phyloP scores from a whole-genome alignment of 1,284 basidiomycete species.

The Ceratorhiza oryzae-sativae region DNA sequence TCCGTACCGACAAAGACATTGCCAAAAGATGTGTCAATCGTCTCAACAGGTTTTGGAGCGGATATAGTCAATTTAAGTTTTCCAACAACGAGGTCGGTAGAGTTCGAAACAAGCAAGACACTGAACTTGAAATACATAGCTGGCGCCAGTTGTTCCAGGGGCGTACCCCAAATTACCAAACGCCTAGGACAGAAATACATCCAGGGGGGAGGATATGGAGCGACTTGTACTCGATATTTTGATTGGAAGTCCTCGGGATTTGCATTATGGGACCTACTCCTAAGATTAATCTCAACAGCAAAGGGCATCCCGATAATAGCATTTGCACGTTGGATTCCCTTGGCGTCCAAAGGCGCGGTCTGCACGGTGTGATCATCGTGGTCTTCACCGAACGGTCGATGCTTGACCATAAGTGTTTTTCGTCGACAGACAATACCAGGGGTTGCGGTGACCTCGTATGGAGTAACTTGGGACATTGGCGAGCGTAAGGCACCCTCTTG shows the following conservation, averaged over 20 bases:
- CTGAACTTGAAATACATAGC: not conserved
- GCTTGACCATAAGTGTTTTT: slow-evolving; percentile 1
- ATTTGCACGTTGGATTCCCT: slow-evolving; percentile 7
- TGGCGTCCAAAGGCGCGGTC: not conserved
- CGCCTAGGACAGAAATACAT: slow-evolving; percentile 10
- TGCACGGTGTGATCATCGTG: not conserved
- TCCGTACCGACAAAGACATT: not conserved
- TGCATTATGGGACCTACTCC: not conserved
- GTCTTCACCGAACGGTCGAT: not conserved
- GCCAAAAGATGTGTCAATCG: not conserved
- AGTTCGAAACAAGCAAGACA: not conserved
- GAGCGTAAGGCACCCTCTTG: not conserved
- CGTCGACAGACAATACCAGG: not conserved
- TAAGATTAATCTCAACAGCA: not conserved
- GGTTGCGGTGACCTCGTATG: not conserved
- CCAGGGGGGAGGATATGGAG: slow-evolving; percentile 6
- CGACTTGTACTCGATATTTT: slow-evolving; percentile 9
- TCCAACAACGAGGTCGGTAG: not conserved
- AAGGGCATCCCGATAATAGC: not conserved
- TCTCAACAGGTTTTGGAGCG: not conserved
- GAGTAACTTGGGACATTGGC: slow-evolving; percentile 3
- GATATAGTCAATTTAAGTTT: slow-evolving; percentile 18
- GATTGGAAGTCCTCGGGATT: not conserved
- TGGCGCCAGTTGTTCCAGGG: not conserved
- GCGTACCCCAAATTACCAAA: slow-evolving; percentile 20